Evolutionary conservation across 768 basidiomycete species (phyloP), one percentile per base, ranked within the genome.

Genomic region (Cyclocybe aegerita): DNA sequence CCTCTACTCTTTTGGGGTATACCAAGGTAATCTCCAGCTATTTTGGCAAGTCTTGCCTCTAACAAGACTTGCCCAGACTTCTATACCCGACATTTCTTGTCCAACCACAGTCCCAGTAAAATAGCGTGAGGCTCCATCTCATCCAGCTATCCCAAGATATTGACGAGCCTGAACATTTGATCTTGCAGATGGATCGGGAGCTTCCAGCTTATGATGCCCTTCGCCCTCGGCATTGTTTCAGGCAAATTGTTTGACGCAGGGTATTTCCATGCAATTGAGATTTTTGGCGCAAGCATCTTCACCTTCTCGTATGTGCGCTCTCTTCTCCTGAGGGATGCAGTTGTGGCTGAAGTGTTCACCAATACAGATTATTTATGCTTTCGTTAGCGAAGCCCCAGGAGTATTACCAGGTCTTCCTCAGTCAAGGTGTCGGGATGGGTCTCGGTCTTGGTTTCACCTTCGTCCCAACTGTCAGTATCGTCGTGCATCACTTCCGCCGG

Each of bases 381-480:
- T 77, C 75, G 4, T 59, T 76, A 8, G 62, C 69, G 1, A 49
- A 73, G 15, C 60, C 69, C 7, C 65, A 70, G 36, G 59, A 68
- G 50, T 77, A 71, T 57, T 77, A 75, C 49, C 75, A 78, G 61
- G 67, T 79, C 7, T 79, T 81, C 59, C 65, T 82, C 1, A 67
- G 75, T 3, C 79, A 83, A 61, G 80, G 74, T 9, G 59, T 83
- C 12, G 77, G 76, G 4, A 72, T 77, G 60, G 80, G 80, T 0
- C 34, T 64, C 3, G 75, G 75, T 4, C 61, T 70, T 7, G 78
- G 79, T 0, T 53, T 78, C 6, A 55, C 75, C 4, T 81, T 78
- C 60, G 54, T 77, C 4, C 81, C 80, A 0, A 67, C 74, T 1
- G 62, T 73, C 15, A 66, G 67, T 3, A 64, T 76, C n/a, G 59